Base-by-base conservation (phyloP, 805 yeast species). In the Tetrapisispora pingtungensis region DNA sequence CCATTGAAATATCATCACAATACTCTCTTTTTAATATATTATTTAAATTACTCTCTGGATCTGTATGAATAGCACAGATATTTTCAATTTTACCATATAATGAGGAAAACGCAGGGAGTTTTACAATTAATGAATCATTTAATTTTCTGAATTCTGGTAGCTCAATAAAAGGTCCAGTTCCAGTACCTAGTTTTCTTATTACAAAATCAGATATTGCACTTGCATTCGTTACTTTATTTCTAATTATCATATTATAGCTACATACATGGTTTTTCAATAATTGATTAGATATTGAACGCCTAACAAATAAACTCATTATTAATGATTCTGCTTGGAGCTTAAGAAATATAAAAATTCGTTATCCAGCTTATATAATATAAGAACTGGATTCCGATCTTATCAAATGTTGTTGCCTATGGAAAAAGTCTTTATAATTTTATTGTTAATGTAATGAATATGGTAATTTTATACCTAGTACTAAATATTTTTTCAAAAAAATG, bases 101-200 rank as follows among this genome's bases (percentile, higher is more conserved):
- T 20, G 54, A 44, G 22, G 55, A 49, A 12, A 50, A 50, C 10
- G 57, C 43, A 24, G 61, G 61, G 3, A 57, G 41, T 30, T 52
- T 50, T 14, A 55, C 41, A 35, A 56, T 20, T 4, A 56, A 45
- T 7, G 59, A 50, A 33, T 49, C 59, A 28, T 49, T 54, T 19
- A 56, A 33, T 10, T 52, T 52, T 24, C 39, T 46, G 28, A 52
- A 46, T 35, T 50, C 56, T 24, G 59, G 60, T 13, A 55, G 44
- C 33, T 60, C 62, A 19, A 60, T 47, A 42, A 63, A 62, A 4
- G 61, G 59, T 0, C 66, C 67, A 4, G 55, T 41, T 1, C 62
- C 62, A 2, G 64, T 58, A 4, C 58, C 59, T 36, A 42, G 44
- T 43, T 51, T 53, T 34, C 44, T 53, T 15, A 40, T 26, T 19